phyloP scores from a whole-genome alignment of 805 yeast genomes.

The Starmerella riodocensis region DNA sequence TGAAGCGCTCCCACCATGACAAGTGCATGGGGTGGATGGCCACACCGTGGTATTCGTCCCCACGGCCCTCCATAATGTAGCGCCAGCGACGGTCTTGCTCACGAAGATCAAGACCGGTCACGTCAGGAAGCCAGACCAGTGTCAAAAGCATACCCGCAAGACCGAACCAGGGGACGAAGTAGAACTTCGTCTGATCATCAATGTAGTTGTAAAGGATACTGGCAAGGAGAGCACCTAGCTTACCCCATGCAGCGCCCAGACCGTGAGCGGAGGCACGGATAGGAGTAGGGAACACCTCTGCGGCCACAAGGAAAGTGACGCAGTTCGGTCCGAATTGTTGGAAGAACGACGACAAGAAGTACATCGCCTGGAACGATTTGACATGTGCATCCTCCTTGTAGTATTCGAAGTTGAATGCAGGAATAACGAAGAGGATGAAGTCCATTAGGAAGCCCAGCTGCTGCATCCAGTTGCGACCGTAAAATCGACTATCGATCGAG shows the following conservation, averaged over 20 bases:
- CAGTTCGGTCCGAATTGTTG: slow-evolving; percentile 56
- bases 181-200: slow-evolving; percentile 26
- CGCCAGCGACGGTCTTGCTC: slow-evolving; percentile 31
- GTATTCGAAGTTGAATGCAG: slow-evolving; percentile 47
- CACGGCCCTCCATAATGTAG: slow-evolving; percentile 27
- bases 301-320: slow-evolving; percentile 51
- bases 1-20: slow-evolving; percentile 28
- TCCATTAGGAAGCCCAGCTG: slow-evolving; percentile 43
- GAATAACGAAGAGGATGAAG: slow-evolving; percentile 41
- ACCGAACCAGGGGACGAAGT: slow-evolving; percentile 32
- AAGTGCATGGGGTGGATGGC: slow-evolving; percentile 29
- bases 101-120: slow-evolving; percentile 29
- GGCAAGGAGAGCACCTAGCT: slow-evolving; percentile 53
- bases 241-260: slow-evolving; percentile 51
- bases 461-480: slow-evolving; percentile 49
- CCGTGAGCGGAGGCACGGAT: slow-evolving; percentile 59
- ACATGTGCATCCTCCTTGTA: slow-evolving; percentile 25
- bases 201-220: slow-evolving; percentile 29
- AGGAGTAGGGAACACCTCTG: slow-evolving; percentile 52
- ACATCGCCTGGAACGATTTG: slow-evolving; percentile 38
- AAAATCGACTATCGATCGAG: slow-evolving; percentile 35
- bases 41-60: slow-evolving; percentile 29
- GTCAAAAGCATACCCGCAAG: slow-evolving; percentile 29
- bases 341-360: slow-evolving; percentile 50
- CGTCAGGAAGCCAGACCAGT: slow-evolving; percentile 28